These are phyloP conservation scores for Neopestalotiopsis rosae DNA, from an alignment of 2,329 filamentous ascomycete species.

Conservation along the genomic window DNA sequence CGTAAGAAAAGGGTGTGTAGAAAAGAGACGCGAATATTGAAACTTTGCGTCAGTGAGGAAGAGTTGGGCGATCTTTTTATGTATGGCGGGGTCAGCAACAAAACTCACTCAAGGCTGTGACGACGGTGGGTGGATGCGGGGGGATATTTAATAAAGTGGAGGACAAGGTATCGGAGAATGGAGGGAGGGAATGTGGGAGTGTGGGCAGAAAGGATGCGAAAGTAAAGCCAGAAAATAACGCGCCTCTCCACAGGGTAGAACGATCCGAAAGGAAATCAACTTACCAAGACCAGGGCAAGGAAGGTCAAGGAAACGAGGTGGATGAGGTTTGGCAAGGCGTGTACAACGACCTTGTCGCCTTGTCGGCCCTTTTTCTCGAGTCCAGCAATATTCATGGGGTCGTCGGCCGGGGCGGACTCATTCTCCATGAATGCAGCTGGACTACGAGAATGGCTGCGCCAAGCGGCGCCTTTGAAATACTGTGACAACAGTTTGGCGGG, in stretches of 20 bases:
- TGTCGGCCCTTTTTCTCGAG: conserved; percentile 22
- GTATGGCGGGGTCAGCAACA: conserved; percentile 28
- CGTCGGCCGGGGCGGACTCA: conserved; percentile 18
- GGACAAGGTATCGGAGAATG: conserved; percentile 1
- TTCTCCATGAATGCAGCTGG: conserved; percentile 9
- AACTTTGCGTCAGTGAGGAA: conserved; percentile 56
- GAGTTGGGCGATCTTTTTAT: conserved; percentile 54
- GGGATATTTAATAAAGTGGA: conserved; percentile 19
- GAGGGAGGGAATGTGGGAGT: conserved; percentile 24
- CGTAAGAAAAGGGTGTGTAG: conserved; percentile 38
- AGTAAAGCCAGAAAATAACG: conserved; percentile 26
- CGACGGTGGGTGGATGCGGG: conserved; percentile 22
- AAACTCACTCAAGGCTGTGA: conserved; percentile 10
- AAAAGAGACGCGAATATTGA: conserved; percentile 42
- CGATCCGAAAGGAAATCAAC: conserved; percentile 22
- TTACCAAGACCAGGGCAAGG: conserved; percentile 37
- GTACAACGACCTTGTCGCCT: conserved; percentile 17
- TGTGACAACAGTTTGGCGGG: conserved; percentile 19
- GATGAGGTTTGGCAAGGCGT: conserved; percentile 28
- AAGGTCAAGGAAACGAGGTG: conserved; percentile 36
- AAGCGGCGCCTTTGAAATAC: conserved; percentile 15
- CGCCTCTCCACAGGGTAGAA: conserved; percentile 21
- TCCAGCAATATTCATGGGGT: conserved; percentile 12
- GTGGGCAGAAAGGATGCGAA: conserved; percentile 23
- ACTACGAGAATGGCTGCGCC: conserved; percentile 13